These are phyloP conservation scores for Tympanopsis confertula DNA, from an alignment of 2,329 filamentous ascomycete species.

Conservation along the genomic window DNA sequence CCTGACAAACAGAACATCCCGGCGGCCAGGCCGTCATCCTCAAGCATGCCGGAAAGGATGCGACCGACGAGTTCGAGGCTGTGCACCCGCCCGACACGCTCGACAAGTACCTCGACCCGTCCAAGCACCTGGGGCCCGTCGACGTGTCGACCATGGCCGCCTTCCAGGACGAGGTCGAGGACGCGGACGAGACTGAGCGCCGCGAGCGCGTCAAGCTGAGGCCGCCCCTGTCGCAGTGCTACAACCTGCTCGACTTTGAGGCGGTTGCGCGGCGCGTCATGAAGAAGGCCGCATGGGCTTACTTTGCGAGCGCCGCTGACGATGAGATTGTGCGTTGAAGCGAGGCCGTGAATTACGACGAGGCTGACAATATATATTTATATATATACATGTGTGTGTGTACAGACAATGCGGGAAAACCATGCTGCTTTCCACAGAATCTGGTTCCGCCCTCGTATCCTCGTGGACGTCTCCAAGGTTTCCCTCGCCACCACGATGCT, in stretches of 20 bases:
- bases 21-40: slow-evolving; percentile 87
- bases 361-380: not conserved
- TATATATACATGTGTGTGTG: slow-evolving; percentile 9
- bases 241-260: slow-evolving; percentile 93
- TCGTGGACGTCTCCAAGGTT: slow-evolving; percentile 80
- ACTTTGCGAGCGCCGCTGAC: slow-evolving; percentile 88
- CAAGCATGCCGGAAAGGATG: slow-evolving; percentile 92
- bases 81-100: slow-evolving; percentile 83
- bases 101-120: slow-evolving; percentile 69
- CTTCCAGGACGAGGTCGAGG: slow-evolving; percentile 50
- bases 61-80: slow-evolving; percentile 81
- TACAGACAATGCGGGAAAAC: slow-evolving; percentile 83
- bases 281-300: slow-evolving; percentile 95
- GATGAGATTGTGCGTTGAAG: slow-evolving; percentile 61
- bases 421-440: slow-evolving; percentile 93
- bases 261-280: slow-evolving; percentile 78
- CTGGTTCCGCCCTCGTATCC: slow-evolving; percentile 82
- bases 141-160: slow-evolving; percentile 71
- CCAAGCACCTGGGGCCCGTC: slow-evolving; percentile 80
- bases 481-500: slow-evolving; percentile 90
- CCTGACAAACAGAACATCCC: slow-evolving; percentile 60
- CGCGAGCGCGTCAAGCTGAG: slow-evolving; percentile 64
- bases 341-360: not conserved
- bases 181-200: slow-evolving; percentile 63
- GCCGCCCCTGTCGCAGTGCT: slow-evolving; percentile 76